Conservation (phyloP, 306 rosid genomes). For the Malus sieversii region DNA sequence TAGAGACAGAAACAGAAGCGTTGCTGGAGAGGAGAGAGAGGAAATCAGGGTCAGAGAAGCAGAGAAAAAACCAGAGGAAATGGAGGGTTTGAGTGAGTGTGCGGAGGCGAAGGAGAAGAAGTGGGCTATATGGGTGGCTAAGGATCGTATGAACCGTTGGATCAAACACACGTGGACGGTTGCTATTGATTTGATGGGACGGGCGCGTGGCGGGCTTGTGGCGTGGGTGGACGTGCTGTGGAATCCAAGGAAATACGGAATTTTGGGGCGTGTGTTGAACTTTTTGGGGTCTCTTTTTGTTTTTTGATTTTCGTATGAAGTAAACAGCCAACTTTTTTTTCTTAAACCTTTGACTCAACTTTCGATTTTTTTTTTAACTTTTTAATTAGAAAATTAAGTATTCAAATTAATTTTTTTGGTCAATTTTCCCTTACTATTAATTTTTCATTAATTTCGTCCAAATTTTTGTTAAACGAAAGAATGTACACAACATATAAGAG, state of each 20-base stretch:
- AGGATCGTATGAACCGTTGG: slow-evolving; percentile 24
- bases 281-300: neutral
- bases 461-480: too few relatives aligned
- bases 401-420: too few relatives aligned
- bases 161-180: slow-evolving; percentile 37
- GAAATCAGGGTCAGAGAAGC: neutral
- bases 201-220: slow-evolving; percentile 81
- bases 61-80: neutral
- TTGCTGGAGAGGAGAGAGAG: neutral
- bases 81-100: neutral
- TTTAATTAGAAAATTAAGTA: too few relatives aligned
- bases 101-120: slow-evolving; percentile 9
- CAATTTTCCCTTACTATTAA: rapidly evolving
- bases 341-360: rapidly evolving
- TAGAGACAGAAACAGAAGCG: slow-evolving; percentile 5
- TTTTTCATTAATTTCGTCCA: too few relatives aligned
- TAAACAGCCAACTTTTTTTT: too few relatives aligned
- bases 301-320: too few relatives aligned
- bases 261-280: neutral
- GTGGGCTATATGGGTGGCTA: neutral
- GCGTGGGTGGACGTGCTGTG: slow-evolving; percentile 6
- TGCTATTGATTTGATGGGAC: neutral
- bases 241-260: slow-evolving; percentile 22
- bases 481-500: too few relatives aligned
- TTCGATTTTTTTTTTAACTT: too few relatives aligned